phyloP scores from a whole-genome alignment of 1,284 basidiomycete genomes.

The Wolfiporia cocos region DNA sequence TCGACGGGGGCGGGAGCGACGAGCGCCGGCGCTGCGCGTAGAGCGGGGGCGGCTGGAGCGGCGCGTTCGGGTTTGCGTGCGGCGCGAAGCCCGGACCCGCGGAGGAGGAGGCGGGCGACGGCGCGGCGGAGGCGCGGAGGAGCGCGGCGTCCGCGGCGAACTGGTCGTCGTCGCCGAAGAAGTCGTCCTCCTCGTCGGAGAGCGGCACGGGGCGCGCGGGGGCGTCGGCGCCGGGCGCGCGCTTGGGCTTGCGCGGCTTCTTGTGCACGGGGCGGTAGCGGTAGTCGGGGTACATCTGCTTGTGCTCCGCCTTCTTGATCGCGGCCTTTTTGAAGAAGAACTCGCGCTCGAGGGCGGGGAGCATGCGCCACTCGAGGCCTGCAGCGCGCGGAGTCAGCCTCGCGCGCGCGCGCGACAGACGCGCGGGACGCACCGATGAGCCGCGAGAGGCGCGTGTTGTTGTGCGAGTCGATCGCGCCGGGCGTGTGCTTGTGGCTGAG shows the following conservation, averaged over 20 bases:
- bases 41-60: constrained; percentile 14
- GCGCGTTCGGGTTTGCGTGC: background rate
- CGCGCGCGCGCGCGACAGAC: background rate
- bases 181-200: constrained; percentile 41
- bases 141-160: constrained; percentile 3
- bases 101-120: too few species aligned
- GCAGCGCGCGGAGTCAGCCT: background rate
- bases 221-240: constrained; percentile 47
- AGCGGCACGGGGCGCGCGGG: constrained; percentile 60
- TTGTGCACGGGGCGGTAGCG: constrained; percentile 66
- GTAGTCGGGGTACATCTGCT: constrained; percentile 59
- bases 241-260: constrained; percentile 37
- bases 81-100: constrained; percentile 3
- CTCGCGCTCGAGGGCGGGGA: background rate
- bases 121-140: too few species aligned
- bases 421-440: constrained; percentile 47
- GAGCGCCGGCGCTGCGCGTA: constrained; percentile 45
- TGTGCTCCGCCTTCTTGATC: constrained; percentile 61
- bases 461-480: constrained; percentile 77
- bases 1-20: constrained; percentile 55
- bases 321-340: constrained; percentile 50
- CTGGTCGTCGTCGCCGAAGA: constrained; percentile 16
- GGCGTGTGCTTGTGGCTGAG: constrained; percentile 79
- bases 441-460: constrained; percentile 67
- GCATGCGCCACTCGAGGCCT: background rate